Evolutionary conservation across 1,284 basidiomycete genomes (phyloP).

Genomic region (Naganishia albida): DNA sequence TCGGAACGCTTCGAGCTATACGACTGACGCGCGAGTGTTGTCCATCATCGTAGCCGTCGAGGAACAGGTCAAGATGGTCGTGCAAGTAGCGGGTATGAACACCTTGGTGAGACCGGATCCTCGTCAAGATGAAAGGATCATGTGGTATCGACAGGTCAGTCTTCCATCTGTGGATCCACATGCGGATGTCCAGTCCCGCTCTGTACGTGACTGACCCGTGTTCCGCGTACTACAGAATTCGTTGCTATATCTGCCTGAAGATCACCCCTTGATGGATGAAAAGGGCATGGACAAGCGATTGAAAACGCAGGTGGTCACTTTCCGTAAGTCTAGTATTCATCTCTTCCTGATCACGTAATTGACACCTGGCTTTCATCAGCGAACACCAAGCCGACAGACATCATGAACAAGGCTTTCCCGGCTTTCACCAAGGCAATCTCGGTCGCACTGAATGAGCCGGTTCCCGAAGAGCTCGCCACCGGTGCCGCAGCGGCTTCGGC

Average conservation of each 20-base stretch:
- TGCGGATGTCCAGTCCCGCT: no score
- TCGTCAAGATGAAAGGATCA: conserved; percentile 41
- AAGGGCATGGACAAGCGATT: conserved; percentile 45
- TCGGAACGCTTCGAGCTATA: background rate
- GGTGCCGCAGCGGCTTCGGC: background rate
- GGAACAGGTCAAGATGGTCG: conserved; percentile 65
- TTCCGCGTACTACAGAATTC: conserved; percentile 25
- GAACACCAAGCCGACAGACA: conserved; percentile 22
- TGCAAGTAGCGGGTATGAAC: conserved; percentile 73
- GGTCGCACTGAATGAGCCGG: conserved; percentile 1
- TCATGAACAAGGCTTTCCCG: conserved; percentile 20
- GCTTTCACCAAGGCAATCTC: conserved; percentile 11
- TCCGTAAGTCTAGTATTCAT: conserved; percentile 36
- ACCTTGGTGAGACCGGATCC: conserved; percentile 50
- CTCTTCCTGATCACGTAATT: background rate
- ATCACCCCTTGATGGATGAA: conserved; percentile 48
- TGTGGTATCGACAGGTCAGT: conserved; percentile 50
- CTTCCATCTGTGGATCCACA: no score
- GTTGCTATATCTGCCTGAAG: conserved; percentile 45
- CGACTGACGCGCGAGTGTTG: conserved; percentile 21
- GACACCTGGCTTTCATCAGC: background rate
- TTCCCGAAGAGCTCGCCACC: background rate
- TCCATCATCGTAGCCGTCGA: conserved; percentile 58
- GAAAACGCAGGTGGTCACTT: conserved; percentile 48
- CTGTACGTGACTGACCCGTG: no score